These are phyloP conservation scores for Trametes elegans DNA, from an alignment of 768 basidiomycete species.

Conservation along the genomic window DNA sequence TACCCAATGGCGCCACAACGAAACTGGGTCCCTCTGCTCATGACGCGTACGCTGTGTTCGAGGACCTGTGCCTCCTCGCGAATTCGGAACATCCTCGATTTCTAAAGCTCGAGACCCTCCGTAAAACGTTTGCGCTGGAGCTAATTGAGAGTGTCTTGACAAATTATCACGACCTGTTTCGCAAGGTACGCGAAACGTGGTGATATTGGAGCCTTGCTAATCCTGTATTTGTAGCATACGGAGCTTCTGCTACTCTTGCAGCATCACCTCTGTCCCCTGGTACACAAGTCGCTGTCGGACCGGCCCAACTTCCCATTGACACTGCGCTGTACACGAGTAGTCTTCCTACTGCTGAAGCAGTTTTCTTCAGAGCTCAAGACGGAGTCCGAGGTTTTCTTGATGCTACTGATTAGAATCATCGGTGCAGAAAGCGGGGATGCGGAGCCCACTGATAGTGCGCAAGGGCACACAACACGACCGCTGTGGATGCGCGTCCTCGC, in stretches of 20 bases:
- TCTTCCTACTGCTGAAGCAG: slow-evolving; percentile 90
- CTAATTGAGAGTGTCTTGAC: slow-evolving; percentile 95
- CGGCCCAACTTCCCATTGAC: slow-evolving; percentile 82
- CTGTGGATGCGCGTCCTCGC: slow-evolving; percentile 89
- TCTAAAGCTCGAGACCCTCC: slow-evolving; percentile 76
- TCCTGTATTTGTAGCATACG: slow-evolving; percentile 53
- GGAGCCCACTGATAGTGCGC: slow-evolving; percentile 21
- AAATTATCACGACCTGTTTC: slow-evolving; percentile 85
- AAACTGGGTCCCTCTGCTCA: slow-evolving; percentile 69
- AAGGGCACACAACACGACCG: slow-evolving; percentile 42
- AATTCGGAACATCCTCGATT: slow-evolving; percentile 80
- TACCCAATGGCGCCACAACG: slow-evolving; percentile 69
- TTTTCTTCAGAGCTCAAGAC: slow-evolving; percentile 79
- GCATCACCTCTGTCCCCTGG: slow-evolving; percentile 86
- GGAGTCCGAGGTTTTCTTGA: slow-evolving; percentile 86
- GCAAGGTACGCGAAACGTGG: slow-evolving; percentile 50
- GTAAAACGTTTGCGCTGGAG: slow-evolving; percentile 95
- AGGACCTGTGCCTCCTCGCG: slow-evolving; percentile 89
- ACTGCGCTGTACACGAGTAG: slow-evolving; percentile 87
- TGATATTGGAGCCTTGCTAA: too few relatives aligned
- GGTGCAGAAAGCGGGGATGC: slow-evolving; percentile 46
- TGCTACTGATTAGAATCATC: slow-evolving; percentile 64
- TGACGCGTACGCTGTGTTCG: slow-evolving; percentile 87
- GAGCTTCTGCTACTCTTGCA: slow-evolving; percentile 85
- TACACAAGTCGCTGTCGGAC: slow-evolving; percentile 84